Base-by-base conservation (phyloP, 2,329 filamentous ascomycete genomes). In the Fusarium clavum region DNA sequence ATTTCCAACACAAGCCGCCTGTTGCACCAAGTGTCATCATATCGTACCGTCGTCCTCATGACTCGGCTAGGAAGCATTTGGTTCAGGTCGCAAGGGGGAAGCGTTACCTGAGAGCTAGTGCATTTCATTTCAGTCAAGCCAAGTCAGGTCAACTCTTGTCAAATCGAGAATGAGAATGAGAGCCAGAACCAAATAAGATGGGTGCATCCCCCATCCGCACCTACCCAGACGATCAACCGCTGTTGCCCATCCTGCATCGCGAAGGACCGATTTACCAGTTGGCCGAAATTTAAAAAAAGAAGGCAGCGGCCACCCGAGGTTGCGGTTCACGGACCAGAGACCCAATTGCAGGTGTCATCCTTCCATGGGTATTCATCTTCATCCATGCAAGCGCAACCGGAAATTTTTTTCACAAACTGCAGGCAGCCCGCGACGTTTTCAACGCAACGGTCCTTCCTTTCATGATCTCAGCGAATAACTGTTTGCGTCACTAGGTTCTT, bases 261-360 rank as follows among this genome's bases (percentile, higher is more conserved):
- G 47, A 60, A 20, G 18, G 29, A 25, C 13, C 29, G 18, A 41
- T 45, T 41, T 41, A 64, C 14, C 40, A 32, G 14, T 24, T 47
- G 49, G 41, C n/a, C 24, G 24, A 25, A 53, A 41, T 40, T 40
- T 25, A 27, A 45, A 45, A 44, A 41, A 47, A 48, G 57, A 51
- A 64, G 25, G 46, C 51, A 69, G 63, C 64, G 67, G 48, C 67
- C 63, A 70, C 63, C 61, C 34, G 41, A 51, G 46, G 66, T 54
- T 57, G 38, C 49, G 67, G 62, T 70, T 71, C 67, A 61, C 58
- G 44, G 67, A 54, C 54, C 57, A 58, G 51, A 56, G 27, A 57
- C 54, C 53, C 61, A 60, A 60, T 66, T 61, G 54, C 61, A 65
- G 52, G 46, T 40, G 38, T 40, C 54, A 41, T 51, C 24, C 47